Base-by-base conservation (phyloP, 2,329 filamentous ascomycete genomes). In the Alternaria arbusti region DNA sequence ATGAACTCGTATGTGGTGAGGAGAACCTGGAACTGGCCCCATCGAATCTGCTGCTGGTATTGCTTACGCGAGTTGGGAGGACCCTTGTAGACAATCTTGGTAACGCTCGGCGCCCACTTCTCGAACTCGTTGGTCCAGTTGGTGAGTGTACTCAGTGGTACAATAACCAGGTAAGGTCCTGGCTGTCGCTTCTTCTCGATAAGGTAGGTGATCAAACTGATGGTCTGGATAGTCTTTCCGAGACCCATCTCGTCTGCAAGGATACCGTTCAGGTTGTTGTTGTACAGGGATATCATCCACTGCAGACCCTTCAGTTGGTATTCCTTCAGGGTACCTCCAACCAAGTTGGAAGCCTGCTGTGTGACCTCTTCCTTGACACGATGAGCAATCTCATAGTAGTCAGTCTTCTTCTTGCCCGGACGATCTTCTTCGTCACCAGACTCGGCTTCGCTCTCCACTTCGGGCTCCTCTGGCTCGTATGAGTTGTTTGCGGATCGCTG, bases 201-300 rank as follows among this genome's bases (percentile, higher is more conserved):
- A 66, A 99, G 90, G 78, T 99, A 96, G 4, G 95, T 97, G 75
- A 99, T 92, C 82, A 99, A 84, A 85, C 93, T 97, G 82, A 99
- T 99, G 47, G 96, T 98, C 82, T 99, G 96, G 73, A 99, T 99
- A 0, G 96, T 99, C 84, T 99, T 99, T 81, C 96, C 96, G 69
- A 99, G 92, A 90, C 96, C 96, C 96, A 99, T 99, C 83, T 99
- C 96, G 76, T 99, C 96, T 63, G 96, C 96, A 74, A 99, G 85
- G 70, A 99, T 98, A 87, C 96, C 96, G 80, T 99, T 99, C 70
- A 99, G 88, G 82, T 97, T 99, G 86, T 99, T 99, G 89, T 99
- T 99, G 87, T 98, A 99, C 13, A 99, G 87, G 13, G 96, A 99
- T 65, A 99, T 90, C 96, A 99, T 99, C 96, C 96, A 99, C 81